Base-by-base conservation (phyloP, 768 basidiomycete genomes). In the Lactarius vividus region DNA sequence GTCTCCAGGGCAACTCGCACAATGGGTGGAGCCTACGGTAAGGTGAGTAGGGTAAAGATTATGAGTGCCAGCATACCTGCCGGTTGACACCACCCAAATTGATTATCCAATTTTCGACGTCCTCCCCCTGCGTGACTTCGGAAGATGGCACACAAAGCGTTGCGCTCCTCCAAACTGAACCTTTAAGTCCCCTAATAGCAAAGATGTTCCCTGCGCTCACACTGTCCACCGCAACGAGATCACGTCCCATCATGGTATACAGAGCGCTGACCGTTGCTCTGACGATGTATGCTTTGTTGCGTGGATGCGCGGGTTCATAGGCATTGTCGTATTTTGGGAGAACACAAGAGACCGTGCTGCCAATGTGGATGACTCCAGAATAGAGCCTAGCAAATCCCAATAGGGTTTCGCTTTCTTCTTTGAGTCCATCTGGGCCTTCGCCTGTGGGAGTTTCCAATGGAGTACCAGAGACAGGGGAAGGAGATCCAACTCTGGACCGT, bases 231-330 rank as follows among this genome's bases (percentile, higher is more conserved):
- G 88, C 81, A 0, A 92, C 87, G n/a, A 99, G 81, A 73, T 98
- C 96, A 52, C 93, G 80, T 3, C 97, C 97, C 97, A 99, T 98
- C 94, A 99, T 98, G 57, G 91, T 84, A 76, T 98, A 99, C 59
- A 99, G 76, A 7, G 86, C 88, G 64, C 87, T 84, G 16, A 96
- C 85, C n/a, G 79, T 80, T 28, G 88, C 82, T 10, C 79, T 77
- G 28, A 83, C 73, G 52, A 95, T 70, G 72, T 90, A 83, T 67
- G 84, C 85, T 16, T 75, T 77, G 76, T 98, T 98, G 37, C 76
- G 73, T 8, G 88, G 84, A 71, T 95, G 87, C 13, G 78, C 78
- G 0, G 91, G 87, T 4, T 79, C 81, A 20, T 92, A 77, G 2
- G 83, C 65, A 23, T 81, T 72, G 69, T 88, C 84, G 79, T 92